These are phyloP conservation scores for Penicillium steckii DNA, from an alignment of 495 filamentous ascomycete species.

Conservation along the genomic window DNA sequence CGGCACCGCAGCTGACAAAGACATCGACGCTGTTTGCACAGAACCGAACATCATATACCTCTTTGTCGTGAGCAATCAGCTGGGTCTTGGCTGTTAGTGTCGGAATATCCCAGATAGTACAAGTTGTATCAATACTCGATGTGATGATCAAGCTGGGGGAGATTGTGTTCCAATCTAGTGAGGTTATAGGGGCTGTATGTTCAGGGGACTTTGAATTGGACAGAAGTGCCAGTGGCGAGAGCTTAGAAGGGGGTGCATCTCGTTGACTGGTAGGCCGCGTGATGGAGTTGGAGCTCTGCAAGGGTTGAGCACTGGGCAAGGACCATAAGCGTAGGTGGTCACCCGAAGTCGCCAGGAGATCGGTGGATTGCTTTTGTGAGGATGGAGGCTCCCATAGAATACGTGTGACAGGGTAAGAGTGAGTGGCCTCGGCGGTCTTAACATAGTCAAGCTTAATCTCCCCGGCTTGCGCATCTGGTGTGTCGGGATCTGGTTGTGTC, in stretches of 20 bases:
- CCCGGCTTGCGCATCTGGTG: constrained; percentile 60
- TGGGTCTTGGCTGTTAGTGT: constrained; percentile 98
- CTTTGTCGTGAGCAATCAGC: constrained; percentile 97
- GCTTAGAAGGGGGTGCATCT: constrained; percentile 72
- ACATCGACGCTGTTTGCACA: constrained; percentile 95
- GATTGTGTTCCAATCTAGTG: constrained; percentile 96
- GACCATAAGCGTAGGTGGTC: constrained; percentile 97
- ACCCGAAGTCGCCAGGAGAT: constrained; percentile 92
- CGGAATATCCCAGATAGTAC: constrained; percentile 99
- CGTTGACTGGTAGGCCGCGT: constrained; percentile 62
- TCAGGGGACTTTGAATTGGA: constrained; percentile 98
- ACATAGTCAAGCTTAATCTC: constrained; percentile 83
- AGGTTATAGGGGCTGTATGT: constrained; percentile 94
- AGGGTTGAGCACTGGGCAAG: constrained; percentile 57
- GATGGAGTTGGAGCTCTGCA: constrained; percentile 66
- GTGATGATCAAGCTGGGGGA: constrained; percentile 97
- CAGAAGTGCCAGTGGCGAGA: constrained; percentile 88
- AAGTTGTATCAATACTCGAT: constrained; percentile 97
- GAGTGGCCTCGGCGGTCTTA: constrained; percentile 94
- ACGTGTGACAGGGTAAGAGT: constrained; percentile 95
- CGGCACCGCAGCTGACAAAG: constrained; percentile 96
- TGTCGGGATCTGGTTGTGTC: constrained; percentile 65
- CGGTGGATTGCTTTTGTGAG: constrained; percentile 94
- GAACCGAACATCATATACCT: constrained; percentile 97
- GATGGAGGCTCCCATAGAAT: constrained; percentile 97